These are phyloP conservation scores for Claviceps capensis DNA, from an alignment of 2,329 filamentous ascomycete species.

Conservation along the genomic window DNA sequence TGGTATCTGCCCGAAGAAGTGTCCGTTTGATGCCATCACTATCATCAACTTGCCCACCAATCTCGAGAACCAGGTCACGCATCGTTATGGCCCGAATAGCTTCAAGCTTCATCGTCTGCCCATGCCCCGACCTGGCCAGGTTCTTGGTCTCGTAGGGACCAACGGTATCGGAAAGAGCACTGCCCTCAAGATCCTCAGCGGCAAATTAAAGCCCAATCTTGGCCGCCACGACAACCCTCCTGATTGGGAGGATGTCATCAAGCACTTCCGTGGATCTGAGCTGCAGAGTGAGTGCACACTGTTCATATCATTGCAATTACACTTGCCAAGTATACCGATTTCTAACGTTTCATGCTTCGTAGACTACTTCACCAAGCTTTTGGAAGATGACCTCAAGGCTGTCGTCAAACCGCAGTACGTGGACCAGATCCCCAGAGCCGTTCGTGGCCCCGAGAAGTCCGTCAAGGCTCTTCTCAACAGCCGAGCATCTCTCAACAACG, in stretches of 20 bases:
- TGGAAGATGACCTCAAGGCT: slow-evolving; percentile 94
- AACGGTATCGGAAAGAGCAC: slow-evolving; percentile 99
- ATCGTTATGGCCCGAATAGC: slow-evolving; percentile 97
- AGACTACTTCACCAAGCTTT: slow-evolving; percentile 96
- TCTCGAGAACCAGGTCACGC: slow-evolving; percentile 93
- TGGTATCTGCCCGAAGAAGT: slow-evolving; percentile 99
- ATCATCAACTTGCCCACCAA: slow-evolving; percentile 99
- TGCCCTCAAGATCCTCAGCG: slow-evolving; percentile 95
- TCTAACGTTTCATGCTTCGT: not conserved
- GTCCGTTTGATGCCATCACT: slow-evolving; percentile 94
- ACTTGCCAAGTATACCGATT: too few species aligned
- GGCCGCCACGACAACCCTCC: slow-evolving; percentile 91
- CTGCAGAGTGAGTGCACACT: slow-evolving; percentile 60
- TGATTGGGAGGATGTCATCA: slow-evolving; percentile 98
- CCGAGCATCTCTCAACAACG: slow-evolving; percentile 63
- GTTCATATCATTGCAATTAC: slow-evolving; percentile 2
- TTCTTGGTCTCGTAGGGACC: slow-evolving; percentile 90
- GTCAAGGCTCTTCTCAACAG: slow-evolving; percentile 69
- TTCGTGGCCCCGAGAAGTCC: slow-evolving; percentile 66
- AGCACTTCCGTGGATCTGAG: slow-evolving; percentile 95
- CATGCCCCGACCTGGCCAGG: slow-evolving; percentile 89
- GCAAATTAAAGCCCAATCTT: slow-evolving; percentile 96
- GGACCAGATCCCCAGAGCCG: slow-evolving; percentile 89
- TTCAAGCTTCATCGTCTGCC: slow-evolving; percentile 98
- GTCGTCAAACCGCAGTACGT: slow-evolving; percentile 99